A percentile compares a stretch with the other conserved stretches of the same genome.
phyloP scores from a whole-genome alignment of 2,329 filamentous ascomycete genomes.

The Aspergillus sp. region DNA sequence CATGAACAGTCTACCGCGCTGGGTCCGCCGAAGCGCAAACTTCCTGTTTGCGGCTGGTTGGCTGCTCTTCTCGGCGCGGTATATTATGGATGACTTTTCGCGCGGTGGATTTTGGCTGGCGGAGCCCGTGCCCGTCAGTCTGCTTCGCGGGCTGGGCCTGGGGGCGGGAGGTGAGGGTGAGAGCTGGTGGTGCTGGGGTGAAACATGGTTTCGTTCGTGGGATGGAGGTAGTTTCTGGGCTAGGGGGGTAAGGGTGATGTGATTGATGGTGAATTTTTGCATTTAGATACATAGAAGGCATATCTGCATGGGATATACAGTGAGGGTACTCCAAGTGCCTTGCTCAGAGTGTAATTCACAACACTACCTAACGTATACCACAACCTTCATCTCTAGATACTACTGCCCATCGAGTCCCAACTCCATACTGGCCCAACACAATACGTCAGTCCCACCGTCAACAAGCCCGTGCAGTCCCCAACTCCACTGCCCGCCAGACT shows the following conservation, averaged over 20 bases:
- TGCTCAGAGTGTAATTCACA: no score
- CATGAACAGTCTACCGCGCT: conserved; percentile 39
- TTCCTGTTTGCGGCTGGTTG: conserved; percentile 62
- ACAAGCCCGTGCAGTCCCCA: no score
- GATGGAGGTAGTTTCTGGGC: conserved; percentile 64
- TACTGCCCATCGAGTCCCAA: no score
- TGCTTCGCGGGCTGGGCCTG: conserved; percentile 64
- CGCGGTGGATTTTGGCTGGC: conserved; percentile 73
- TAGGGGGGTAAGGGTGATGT: conserved; percentile 46
- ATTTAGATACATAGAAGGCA: not conserved
- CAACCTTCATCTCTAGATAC: no score
- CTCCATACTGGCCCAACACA: no score
- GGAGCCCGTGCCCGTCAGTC: conserved; percentile 77
- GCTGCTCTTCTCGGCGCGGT: conserved; percentile 64
- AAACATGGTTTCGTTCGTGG: conserved; percentile 58
- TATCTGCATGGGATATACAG: not conserved
- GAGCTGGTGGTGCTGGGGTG: conserved; percentile 66
- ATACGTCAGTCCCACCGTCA: no score
- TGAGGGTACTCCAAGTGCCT: no score
- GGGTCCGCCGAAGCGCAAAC: conserved; percentile 56
- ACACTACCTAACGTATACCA: no score
- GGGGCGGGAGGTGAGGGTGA: conserved; percentile 63
- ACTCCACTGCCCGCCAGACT: no score
- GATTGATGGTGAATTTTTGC: not conserved
- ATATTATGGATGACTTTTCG: conserved; percentile 75